Conservation (phyloP, 805 yeast species). For the Diddensiella transvaalensis region DNA sequence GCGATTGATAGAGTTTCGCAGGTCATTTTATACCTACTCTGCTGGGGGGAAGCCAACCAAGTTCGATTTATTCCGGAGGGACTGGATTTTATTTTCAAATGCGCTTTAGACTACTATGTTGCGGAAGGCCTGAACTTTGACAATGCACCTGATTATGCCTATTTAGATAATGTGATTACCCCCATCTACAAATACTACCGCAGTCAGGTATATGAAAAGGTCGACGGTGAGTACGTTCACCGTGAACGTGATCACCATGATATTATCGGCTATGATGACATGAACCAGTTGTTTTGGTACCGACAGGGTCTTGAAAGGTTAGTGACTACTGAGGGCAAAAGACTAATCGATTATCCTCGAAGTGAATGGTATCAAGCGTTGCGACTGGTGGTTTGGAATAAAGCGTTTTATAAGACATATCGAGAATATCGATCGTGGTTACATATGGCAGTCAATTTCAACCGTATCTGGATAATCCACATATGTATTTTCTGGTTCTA, state of each 20-base stretch:
- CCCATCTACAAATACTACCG: conserved; percentile 66
- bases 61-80: conserved; percentile 88
- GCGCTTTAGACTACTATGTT: conserved; percentile 66
- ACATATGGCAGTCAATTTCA: conserved; percentile 89
- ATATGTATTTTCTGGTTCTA: conserved; percentile 91
- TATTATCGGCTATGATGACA: conserved; percentile 83
- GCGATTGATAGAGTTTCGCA: conserved; percentile 59
- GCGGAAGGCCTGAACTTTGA: conserved; percentile 28
- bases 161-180: conserved; percentile 63
- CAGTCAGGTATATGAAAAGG: conserved; percentile 48
- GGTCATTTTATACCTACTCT: conserved; percentile 61
- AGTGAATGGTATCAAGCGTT: conserved; percentile 54
- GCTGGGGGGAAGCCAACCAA: conserved; percentile 92
- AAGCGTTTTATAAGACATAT: conserved; percentile 70
- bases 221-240: conserved; percentile 43
- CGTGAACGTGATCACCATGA: conserved; percentile 62
- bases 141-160: conserved; percentile 31
- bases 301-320: conserved; percentile 62
- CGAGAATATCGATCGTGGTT: conserved; percentile 95
- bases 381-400: conserved; percentile 59
- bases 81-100: conserved; percentile 75
- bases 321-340: conserved; percentile 41
- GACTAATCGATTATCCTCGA: conserved; percentile 51
- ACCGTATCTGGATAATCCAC: conserved; percentile 97
- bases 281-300: conserved; percentile 86